Evolutionary conservation across 139 green algal species (phyloP).

Genomic region (Volvox africanus): DNA sequence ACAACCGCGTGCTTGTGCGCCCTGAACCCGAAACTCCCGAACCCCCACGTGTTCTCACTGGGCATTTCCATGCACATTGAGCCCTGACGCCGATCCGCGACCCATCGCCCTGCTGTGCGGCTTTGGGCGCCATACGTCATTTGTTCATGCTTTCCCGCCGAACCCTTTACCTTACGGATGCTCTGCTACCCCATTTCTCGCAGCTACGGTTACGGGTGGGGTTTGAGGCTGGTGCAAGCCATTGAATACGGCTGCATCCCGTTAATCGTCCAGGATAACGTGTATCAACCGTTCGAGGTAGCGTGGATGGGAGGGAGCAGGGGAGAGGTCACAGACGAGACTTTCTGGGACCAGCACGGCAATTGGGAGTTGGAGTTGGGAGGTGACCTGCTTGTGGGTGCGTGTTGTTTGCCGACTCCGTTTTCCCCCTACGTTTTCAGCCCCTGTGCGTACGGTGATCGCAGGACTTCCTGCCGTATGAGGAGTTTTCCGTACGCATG

Average conservation of each 20-base stretch:
- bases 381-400: too few relatives aligned
- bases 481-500: slow-evolving; percentile 65
- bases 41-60: too few relatives aligned
- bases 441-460: too few relatives aligned
- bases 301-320: neutral
- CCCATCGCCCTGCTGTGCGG: neutral
- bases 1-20: too few relatives aligned
- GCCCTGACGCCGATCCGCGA: neutral
- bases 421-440: too few relatives aligned
- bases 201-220: slow-evolving; percentile 64
- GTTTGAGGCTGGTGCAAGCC: slow-evolving; percentile 53
- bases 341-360: too few relatives aligned
- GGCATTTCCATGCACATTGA: too few relatives aligned
- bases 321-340: too few relatives aligned
- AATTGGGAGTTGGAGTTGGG: too few relatives aligned
- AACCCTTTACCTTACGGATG: neutral
- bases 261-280: slow-evolving; percentile 63
- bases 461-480: slow-evolving; percentile 65
- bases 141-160: neutral
- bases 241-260: slow-evolving; percentile 67
- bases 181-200: neutral
- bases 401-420: too few relatives aligned
- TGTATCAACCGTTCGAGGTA: slow-evolving; percentile 52
- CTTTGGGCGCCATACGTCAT: neutral
- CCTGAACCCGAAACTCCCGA: too few relatives aligned